Percentiles rank a stretch among this genome's conserved stretches.
Conservation (phyloP, 225 moss, liverwort and hornwort species). For the Polytrichum formosum region DNA sequence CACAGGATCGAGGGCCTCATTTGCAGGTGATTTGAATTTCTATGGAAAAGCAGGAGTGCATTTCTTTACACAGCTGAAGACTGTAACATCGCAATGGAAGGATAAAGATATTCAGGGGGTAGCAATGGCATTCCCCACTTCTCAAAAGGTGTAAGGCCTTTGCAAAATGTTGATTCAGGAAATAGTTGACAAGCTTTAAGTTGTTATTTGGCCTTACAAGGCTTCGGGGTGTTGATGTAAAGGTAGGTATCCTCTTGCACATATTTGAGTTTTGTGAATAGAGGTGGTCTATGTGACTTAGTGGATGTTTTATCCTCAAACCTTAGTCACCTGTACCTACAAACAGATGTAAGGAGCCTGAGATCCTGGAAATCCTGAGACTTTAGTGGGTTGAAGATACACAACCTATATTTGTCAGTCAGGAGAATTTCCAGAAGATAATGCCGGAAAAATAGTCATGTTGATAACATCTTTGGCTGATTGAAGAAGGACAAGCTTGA, state of each 20-base stretch:
- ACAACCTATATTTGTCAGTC: too few relatives aligned
- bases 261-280: background rate
- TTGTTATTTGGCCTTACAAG: background rate
- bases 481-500: too few relatives aligned
- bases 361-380: background rate
- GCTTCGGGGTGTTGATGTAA: background rate
- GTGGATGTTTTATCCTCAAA: background rate
- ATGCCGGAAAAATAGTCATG: too few relatives aligned
- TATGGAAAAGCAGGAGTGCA: constrained; percentile 91
- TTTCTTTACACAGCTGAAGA: constrained; percentile 94
- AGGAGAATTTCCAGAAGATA: too few relatives aligned
- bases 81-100: constrained; percentile 89
- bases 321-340: background rate
- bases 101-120: constrained; percentile 55
- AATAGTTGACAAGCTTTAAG: background rate
- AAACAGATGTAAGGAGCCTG: background rate
- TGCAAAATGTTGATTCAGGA: background rate
- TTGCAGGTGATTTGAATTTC: constrained; percentile 96
- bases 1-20: constrained; percentile 88
- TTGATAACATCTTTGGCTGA: too few relatives aligned
- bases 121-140: constrained; percentile 58
- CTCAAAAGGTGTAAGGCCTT: constrained; percentile 43
- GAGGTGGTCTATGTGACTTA: background rate
- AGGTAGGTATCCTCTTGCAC: background rate
- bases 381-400: too few relatives aligned